Evolutionary conservation across 805 yeast species (phyloP).

Genomic region (Wickerhamiella shivajii): DNA sequence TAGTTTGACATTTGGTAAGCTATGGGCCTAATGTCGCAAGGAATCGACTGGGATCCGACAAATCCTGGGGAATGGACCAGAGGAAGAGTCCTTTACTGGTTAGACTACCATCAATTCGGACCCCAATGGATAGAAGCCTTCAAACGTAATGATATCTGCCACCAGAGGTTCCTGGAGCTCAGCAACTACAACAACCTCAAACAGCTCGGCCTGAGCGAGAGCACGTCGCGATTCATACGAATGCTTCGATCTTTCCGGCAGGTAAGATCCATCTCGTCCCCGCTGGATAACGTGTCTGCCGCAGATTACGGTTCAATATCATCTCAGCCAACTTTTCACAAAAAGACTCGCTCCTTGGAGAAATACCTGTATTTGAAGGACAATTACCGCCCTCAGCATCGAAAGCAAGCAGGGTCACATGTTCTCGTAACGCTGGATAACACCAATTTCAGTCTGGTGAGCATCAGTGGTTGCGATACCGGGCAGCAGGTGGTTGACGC

Average conservation of each 20-base stretch:
- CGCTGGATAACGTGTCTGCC: no score
- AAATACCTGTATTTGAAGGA: conserved; percentile 13
- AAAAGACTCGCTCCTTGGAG: conserved; percentile 8
- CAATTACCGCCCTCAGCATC: conserved; percentile 24
- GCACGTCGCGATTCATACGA: conserved; percentile 44
- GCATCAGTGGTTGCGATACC: conserved; percentile 21
- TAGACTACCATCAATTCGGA: conserved; percentile 52
- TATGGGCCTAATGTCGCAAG: neutral
- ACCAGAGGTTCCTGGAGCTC: conserved; percentile 49
- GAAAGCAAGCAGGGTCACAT: conserved; percentile 18
- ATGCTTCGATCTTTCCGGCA: conserved; percentile 33
- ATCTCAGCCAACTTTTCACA: no score
- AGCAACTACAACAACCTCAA: conserved; percentile 52
- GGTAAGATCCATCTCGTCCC: no score
- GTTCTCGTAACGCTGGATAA: conserved; percentile 57
- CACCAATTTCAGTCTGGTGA: conserved; percentile 36
- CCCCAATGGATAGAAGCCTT: conserved; percentile 61
- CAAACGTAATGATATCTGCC: conserved; percentile 39
- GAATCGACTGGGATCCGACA: conserved; percentile 7
- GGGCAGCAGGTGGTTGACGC: conserved; percentile 26
- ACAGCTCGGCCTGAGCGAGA: conserved; percentile 29
- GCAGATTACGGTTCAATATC: no score
- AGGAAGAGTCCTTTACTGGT: conserved; percentile 54
- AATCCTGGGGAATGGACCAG: conserved; percentile 44
- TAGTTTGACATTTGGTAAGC: neutral